Percentiles rank a stretch among this genome's conserved stretches.
Evolutionary conservation across 2,329 filamentous ascomycete species (phyloP).

Genomic region (Cercospora sojina): DNA sequence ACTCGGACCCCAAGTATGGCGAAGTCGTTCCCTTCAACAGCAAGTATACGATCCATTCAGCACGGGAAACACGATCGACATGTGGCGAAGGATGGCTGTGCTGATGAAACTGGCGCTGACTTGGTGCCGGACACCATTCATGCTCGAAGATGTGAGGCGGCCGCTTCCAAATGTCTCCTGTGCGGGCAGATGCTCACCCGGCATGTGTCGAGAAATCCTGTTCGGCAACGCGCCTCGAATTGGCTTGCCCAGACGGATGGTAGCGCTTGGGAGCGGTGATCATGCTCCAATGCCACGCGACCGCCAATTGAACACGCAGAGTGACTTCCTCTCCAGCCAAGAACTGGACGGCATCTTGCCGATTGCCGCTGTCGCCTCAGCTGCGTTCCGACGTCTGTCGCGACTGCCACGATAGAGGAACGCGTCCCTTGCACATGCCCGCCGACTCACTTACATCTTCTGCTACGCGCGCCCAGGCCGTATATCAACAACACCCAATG

Average conservation of each 20-base stretch:
- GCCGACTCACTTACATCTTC: neutral
- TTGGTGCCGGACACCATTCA: neutral
- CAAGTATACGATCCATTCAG: neutral
- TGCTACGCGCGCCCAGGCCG: neutral
- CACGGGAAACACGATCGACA: neutral
- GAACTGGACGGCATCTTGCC: neutral
- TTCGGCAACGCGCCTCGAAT: neutral
- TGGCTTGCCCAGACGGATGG: conserved; percentile 11
- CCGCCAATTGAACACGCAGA: neutral
- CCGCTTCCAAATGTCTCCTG: neutral
- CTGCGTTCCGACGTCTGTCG: neutral
- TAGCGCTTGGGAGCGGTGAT: neutral
- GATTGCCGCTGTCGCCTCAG: conserved; percentile 4
- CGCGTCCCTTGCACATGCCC: neutral
- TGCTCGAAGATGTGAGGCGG: neutral
- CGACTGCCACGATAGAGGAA: neutral
- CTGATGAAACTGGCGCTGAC: neutral
- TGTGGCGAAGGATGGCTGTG: neutral
- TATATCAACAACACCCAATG: neutral
- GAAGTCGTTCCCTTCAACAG: neutral
- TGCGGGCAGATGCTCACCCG: neutral
- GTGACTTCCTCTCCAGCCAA: neutral
- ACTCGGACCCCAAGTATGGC: neutral
- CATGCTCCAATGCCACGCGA: neutral
- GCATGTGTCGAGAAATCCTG: neutral